Conservation (phyloP, 2,329 filamentous ascomycete genomes). For the Hawksworthiomyces lignivorus region DNA sequence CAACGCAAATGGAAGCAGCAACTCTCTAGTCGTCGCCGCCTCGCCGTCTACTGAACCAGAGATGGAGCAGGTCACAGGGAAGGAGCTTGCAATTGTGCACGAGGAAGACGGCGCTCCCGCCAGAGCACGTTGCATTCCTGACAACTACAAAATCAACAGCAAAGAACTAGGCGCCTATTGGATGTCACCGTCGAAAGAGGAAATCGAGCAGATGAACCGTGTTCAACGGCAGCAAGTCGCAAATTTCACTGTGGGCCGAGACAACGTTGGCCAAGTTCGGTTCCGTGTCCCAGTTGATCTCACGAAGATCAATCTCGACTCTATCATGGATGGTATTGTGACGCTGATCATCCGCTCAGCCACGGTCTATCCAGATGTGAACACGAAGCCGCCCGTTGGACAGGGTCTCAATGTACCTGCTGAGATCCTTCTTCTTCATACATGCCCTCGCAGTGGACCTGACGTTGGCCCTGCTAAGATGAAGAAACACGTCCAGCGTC, state of each 20-base stretch:
- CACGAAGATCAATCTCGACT: conserved; percentile 67
- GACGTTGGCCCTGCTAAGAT: conserved; percentile 43
- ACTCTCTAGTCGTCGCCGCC: not conserved
- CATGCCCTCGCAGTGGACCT: conserved; percentile 72
- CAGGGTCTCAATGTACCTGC: conserved; percentile 90
- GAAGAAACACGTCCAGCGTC: conserved; percentile 69
- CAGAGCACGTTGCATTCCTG: conserved; percentile 17
- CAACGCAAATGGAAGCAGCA: conserved; percentile 24
- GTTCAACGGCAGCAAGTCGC: conserved; percentile 67
- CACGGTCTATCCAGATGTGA: conserved; percentile 74
- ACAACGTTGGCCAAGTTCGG: conserved; percentile 70
- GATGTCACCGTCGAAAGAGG: conserved; percentile 69
- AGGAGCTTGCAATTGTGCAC: conserved; percentile 70
- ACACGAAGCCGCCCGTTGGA: conserved; percentile 74
- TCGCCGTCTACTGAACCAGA: conserved; percentile 33
- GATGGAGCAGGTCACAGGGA: conserved; percentile 64
- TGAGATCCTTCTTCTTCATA: conserved; percentile 80
- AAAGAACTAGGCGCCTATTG: conserved; percentile 62
- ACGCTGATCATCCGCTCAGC: conserved; percentile 68
- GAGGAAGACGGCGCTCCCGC: conserved; percentile 52
- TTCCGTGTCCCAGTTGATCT: conserved; percentile 82
- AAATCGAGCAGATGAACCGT: conserved; percentile 72
- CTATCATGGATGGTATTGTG: conserved; percentile 72
- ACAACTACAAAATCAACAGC: conserved; percentile 25
- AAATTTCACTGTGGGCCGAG: conserved; percentile 73